Conservation (phyloP, 805 yeast species). For the Kluyveromyces dobzhanskii region DNA sequence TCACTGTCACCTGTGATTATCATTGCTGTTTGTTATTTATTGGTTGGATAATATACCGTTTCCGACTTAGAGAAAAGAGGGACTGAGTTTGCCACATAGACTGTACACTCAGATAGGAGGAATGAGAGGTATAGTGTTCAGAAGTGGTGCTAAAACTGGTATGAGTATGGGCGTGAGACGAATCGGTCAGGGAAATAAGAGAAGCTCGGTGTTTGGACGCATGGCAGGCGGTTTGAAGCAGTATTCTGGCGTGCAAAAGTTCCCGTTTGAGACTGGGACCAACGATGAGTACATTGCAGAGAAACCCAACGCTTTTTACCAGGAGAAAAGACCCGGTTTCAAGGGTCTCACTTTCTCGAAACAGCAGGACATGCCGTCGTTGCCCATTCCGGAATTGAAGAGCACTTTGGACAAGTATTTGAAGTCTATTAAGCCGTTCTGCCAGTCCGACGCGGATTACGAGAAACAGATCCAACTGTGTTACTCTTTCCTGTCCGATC, state of each 20-base stretch:
- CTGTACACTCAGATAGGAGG: no score
- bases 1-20: no score
- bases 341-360: constrained; percentile 65
- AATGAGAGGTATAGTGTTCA: no score
- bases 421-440: constrained; percentile 62
- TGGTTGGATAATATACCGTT: no score
- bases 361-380: constrained; percentile 67
- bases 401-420: constrained; percentile 65
- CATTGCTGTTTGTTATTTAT: no score
- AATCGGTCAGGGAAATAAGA: no score
- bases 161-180: no score
- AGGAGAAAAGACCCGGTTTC: constrained; percentile 15
- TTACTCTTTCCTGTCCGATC: constrained; percentile 60
- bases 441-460: constrained; percentile 41
- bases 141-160: no score
- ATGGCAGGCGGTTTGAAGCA: no score
- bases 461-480: constrained; percentile 46
- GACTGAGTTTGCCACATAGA: no score
- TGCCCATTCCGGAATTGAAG: constrained; percentile 80
- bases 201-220: no score
- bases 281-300: constrained; percentile 22
- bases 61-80: no score
- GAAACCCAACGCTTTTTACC: constrained; percentile 17
- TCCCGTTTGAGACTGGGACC: constrained; percentile 20
- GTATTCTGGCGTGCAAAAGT: constrained; percentile 4